phyloP scores from a whole-genome alignment of 2,329 filamentous ascomycete genomes.

The Penicillium fuscoglaucum region DNA sequence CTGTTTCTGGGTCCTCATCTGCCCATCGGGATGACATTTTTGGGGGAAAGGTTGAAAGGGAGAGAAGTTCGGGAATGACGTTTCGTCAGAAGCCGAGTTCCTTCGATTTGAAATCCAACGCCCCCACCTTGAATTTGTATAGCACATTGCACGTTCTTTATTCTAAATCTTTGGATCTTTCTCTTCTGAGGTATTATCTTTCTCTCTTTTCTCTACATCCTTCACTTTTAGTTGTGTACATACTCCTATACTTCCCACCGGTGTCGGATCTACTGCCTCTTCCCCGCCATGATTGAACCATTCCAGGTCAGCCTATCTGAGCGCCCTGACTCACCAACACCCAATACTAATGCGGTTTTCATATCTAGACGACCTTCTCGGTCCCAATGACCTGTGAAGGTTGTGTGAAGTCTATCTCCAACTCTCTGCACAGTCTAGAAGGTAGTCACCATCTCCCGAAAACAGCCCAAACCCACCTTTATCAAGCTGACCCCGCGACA shows the following conservation, averaged over 20 bases:
- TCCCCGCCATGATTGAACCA: slow-evolving; percentile 44
- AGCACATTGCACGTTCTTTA: neutral
- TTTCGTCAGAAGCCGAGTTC: slow-evolving; percentile 29
- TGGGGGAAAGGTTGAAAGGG: neutral
- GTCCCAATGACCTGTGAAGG: slow-evolving; percentile 89
- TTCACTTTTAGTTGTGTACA: neutral
- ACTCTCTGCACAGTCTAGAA: slow-evolving; percentile 71
- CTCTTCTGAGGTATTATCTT: neutral
- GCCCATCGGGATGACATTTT: slow-evolving; percentile 82
- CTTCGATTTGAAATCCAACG: slow-evolving; percentile 37
- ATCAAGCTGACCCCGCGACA: slow-evolving; percentile 29
- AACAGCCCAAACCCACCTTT: neutral
- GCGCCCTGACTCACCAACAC: neutral
- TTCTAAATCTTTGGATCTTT: neutral
- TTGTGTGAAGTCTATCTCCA: slow-evolving; percentile 84
- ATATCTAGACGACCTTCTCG: slow-evolving; percentile 80
- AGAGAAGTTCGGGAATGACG: slow-evolving; percentile 22
- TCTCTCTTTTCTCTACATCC: neutral
- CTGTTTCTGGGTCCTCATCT: slow-evolving; percentile 76
- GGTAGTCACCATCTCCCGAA: slow-evolving; percentile 44
- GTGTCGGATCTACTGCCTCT: slow-evolving; percentile 12
- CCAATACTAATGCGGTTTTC: slow-evolving; percentile 18
- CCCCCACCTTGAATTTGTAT: slow-evolving; percentile 16
- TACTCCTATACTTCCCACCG: neutral
- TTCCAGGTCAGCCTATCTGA: slow-evolving; percentile 43